phyloP scores from a whole-genome alignment of 2,329 filamentous ascomycete species.

The Aspergillus candidus region DNA sequence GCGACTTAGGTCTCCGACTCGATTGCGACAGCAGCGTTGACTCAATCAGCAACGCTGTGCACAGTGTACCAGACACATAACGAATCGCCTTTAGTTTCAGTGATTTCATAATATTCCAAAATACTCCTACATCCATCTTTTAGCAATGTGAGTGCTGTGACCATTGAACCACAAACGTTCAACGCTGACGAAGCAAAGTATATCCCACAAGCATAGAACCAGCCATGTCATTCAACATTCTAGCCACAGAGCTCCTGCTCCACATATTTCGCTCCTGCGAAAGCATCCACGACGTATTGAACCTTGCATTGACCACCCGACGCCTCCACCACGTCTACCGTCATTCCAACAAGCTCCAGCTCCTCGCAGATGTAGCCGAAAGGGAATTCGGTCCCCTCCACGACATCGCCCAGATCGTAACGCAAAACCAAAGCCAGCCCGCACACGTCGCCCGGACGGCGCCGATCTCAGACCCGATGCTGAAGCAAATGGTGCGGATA shows the following conservation, averaged over 20 bases:
- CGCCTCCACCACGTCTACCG: slow-evolving; percentile 49
- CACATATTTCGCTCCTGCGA: slow-evolving; percentile 51
- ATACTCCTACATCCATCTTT: too few relatives aligned
- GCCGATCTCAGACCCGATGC: slow-evolving; percentile 49
- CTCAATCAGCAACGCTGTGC: slow-evolving; percentile 10
- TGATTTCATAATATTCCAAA: too few relatives aligned
- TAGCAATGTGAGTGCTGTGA: too few relatives aligned
- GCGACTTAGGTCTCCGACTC: slow-evolving; percentile 19
- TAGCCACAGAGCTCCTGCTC: slow-evolving; percentile 54
- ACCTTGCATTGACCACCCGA: slow-evolving; percentile 50
- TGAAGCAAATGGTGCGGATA: slow-evolving; percentile 50
- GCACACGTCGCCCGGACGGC: slow-evolving; percentile 49
- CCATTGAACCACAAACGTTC: too few relatives aligned
- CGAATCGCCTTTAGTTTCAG: too few relatives aligned
- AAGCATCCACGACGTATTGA: slow-evolving; percentile 48
- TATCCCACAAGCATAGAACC: neutral
- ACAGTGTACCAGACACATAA: too few relatives aligned
- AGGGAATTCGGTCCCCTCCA: slow-evolving; percentile 53
- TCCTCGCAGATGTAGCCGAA: slow-evolving; percentile 50
- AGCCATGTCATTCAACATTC: slow-evolving; percentile 49
- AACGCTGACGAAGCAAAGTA: neutral
- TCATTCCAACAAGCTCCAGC: slow-evolving; percentile 49
- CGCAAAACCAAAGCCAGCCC: slow-evolving; percentile 55
- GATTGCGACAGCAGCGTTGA: slow-evolving; percentile 16
- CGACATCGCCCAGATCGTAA: slow-evolving; percentile 55